Base-by-base conservation (phyloP, 139 green algal species). In the Eudorina sp. region DNA sequence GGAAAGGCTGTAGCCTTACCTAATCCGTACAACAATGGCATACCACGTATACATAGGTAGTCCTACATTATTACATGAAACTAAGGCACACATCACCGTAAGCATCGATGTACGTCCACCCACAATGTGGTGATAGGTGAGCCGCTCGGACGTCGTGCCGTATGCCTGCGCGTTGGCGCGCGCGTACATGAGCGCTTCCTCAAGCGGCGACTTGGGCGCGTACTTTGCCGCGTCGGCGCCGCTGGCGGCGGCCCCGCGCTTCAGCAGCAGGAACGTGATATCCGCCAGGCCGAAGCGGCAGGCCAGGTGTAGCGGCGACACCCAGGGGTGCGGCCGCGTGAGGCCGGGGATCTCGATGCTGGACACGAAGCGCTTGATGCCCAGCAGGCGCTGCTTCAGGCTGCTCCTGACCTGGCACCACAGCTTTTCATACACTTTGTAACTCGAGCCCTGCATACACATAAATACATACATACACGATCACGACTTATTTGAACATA, bases 281-380 rank as follows among this genome's bases (percentile, higher is more conserved):
- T 83, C 68, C 4, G 90, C n/a, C 69, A 79, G 76, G 16, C 90
- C 90, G 38, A 90, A 80, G 66, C 90, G 83, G 68, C 75, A 85
- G 14, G 90, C 41, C 31, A 93, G 55, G 82, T 91, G 87, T 31
- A 93, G 87, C 46, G 90, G 66, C 1, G 90, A 91, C 1, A 93
- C 64, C 77, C 77, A 91, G 27, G 87, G 87, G 72, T 93, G 58
- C 1, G 90, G 90, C 16, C 62, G 38, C 0, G 29, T 68, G 36
- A 87, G 9, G 46, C 86, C 88, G 25, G 88, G 84, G 43, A 92
- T 88, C 51, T 92, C 83, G 53, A 92, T 84, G 51, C 21, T 69
- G 13, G 40, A 9, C 7, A 92, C 48, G 66, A 90, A 88, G 29
- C 16, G 3, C 53, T 90, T 92, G 43, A 53, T 48, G 87, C 68